Base-by-base conservation (phyloP, 495 filamentous ascomycete species). In the Hypoxylon cercidicola region DNA sequence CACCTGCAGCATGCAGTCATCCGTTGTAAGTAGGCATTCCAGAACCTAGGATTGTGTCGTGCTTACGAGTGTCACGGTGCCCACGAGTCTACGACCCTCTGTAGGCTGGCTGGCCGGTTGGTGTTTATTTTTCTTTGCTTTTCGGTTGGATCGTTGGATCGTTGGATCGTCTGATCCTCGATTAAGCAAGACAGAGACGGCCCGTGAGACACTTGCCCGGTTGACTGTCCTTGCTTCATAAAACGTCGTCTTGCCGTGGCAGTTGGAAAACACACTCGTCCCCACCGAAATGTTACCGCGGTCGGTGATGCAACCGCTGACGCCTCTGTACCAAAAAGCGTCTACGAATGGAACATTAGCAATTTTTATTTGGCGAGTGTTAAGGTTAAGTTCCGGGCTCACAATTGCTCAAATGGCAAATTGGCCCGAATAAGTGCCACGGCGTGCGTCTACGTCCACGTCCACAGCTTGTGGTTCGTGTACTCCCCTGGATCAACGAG, bases 31-130 rank as follows among this genome's bases (percentile, higher is more conserved):
- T 67, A 67, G 47, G 51, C 50, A 68, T 63, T 68, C 65, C 60
- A 63, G 60, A 68, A 68, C 63, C 65, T 68, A 55, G 54, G 65
- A 68, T 63, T 63, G 65, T 68, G 65, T 68, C 59, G 65, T 68
- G 65, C 65, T 68, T 68, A 68, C 59, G 30, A 32, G 60, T 63
- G 65, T 55, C 50, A 68, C 65, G 63, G 49, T 58, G 60, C 55
- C 59, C 41, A 62, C 58, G 56, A 67, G 40, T 43, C 40, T 32
- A 32, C 30, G 8, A 32, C 47, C 30, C 52, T 47, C 30, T 35
- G 52, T n/a, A n/a, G n/a, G n/a, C n/a, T n/a, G n/a, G n/a, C 19
- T 55, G 54, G 59, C 65, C 59, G 65, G 65, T 62, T 60, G 65
- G 63, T 58, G 49, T 62, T 53, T 39, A 34, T 23, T 11, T 32